Conservation (phyloP, 2,329 filamentous ascomycete species). For the Chrysosporium keratinophilum region DNA sequence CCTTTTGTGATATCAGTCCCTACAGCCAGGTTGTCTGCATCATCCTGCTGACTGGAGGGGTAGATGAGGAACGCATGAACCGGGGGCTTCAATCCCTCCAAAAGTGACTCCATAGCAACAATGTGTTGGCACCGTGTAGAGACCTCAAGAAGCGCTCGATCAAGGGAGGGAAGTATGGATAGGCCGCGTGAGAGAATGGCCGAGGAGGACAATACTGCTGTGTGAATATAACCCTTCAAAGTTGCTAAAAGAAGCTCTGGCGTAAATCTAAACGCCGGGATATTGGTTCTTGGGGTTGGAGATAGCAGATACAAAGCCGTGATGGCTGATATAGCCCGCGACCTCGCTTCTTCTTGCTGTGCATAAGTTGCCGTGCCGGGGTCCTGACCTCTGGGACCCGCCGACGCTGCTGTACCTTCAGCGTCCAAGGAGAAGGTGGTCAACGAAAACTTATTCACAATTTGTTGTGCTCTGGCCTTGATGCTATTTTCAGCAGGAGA, state of each 20-base stretch:
- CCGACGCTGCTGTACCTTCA: slow-evolving; percentile 15
- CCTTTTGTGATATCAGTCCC: neutral
- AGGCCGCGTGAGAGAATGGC: slow-evolving; percentile 65
- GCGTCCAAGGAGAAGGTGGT: slow-evolving; percentile 39
- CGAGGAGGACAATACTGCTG: slow-evolving; percentile 66
- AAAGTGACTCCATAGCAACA: slow-evolving; percentile 70
- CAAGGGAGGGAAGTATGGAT: slow-evolving; percentile 67
- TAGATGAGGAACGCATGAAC: slow-evolving; percentile 52
- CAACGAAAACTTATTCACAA: slow-evolving; percentile 75
- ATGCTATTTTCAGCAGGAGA: slow-evolving; percentile 63
- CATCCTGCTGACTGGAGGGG: slow-evolving; percentile 19
- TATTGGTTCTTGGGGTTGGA: slow-evolving; percentile 46
- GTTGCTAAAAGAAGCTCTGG: slow-evolving; percentile 65
- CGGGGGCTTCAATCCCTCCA: slow-evolving; percentile 58
- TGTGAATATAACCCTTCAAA: slow-evolving; percentile 72
- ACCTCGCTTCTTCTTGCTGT: slow-evolving; percentile 63
- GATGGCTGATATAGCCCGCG: slow-evolving; percentile 62
- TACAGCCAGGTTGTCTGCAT: slow-evolving; percentile 13
- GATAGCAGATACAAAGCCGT: slow-evolving; percentile 73
- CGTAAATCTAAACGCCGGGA: slow-evolving; percentile 40
- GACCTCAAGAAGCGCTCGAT: slow-evolving; percentile 71
- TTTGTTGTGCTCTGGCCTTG: slow-evolving; percentile 62
- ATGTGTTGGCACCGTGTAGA: slow-evolving; percentile 81
- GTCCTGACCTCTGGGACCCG: slow-evolving; percentile 16
- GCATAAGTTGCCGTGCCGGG: slow-evolving; percentile 42